These are phyloP conservation scores for Cylindrodendrum hubeiense DNA, from an alignment of 2,329 filamentous ascomycete species.

Conservation along the genomic window DNA sequence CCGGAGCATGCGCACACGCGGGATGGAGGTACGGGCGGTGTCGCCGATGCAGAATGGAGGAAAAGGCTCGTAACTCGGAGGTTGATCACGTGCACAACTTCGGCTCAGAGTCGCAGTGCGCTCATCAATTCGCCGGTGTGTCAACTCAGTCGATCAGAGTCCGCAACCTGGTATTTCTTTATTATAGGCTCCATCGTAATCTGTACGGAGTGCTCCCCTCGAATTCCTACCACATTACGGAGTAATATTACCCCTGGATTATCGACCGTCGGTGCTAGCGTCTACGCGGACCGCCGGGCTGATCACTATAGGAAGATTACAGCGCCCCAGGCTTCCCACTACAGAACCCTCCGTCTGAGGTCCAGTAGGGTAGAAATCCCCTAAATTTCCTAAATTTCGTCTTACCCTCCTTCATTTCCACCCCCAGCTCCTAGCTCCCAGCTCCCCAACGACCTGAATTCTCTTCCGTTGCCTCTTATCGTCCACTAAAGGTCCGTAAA, in stretches of 20 bases:
- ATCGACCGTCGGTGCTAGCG: background rate
- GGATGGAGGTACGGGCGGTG: background rate
- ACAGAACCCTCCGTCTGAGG: background rate
- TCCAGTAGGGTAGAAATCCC: conserved; percentile 2
- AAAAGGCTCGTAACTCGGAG: background rate
- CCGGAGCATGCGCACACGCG: background rate
- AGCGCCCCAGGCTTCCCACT: background rate
- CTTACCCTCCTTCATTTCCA: conserved; percentile 13
- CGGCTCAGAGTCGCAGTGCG: background rate
- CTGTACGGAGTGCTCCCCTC: too few species aligned
- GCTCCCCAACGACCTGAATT: background rate
- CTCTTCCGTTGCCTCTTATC: background rate
- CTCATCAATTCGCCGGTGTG: background rate
- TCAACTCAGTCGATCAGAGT: background rate
- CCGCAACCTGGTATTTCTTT: too few species aligned
- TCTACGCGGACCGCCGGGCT: background rate
- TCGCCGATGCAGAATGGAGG: conserved; percentile 14
- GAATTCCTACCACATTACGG: background rate
- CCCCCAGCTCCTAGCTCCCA: background rate
- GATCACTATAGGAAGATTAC: conserved; percentile 10
- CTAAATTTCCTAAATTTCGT: conserved; percentile 15
- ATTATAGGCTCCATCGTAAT: background rate
- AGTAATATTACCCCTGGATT: conserved; percentile 2
- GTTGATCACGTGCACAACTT: conserved; percentile 7
- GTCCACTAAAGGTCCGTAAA: background rate